Evolutionary conservation across 1,284 basidiomycete genomes (phyloP).

Genomic region (Apiotrichum mycotoxinovorans): DNA sequence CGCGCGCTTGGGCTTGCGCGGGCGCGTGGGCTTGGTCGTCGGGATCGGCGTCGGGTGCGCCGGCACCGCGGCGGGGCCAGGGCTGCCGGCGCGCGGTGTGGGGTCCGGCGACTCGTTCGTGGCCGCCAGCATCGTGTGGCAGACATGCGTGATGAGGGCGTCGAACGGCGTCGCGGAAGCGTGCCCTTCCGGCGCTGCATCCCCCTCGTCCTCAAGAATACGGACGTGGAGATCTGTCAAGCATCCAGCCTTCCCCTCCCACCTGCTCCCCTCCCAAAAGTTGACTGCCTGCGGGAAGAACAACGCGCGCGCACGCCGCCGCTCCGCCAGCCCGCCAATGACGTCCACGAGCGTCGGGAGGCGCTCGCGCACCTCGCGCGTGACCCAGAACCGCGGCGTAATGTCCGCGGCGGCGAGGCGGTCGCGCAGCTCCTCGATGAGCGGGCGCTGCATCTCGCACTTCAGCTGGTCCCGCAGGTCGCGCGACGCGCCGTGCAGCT

Average conservation of each 20-base stretch:
- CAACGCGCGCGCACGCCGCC: constrained; percentile 29
- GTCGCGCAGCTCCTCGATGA: constrained; percentile 37
- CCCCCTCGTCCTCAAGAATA: constrained; percentile 23
- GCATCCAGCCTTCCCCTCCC: constrained; percentile 29
- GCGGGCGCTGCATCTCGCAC: constrained; percentile 38
- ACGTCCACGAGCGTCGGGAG: constrained; percentile 39
- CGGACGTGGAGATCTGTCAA: constrained; percentile 26
- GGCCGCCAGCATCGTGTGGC: constrained; percentile 9
- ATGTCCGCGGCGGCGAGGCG: constrained; percentile 24
- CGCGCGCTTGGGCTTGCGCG: neutral
- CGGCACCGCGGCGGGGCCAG: no score
- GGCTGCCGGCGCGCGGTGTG: neutral
- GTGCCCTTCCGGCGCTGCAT: neutral
- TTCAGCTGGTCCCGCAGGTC: constrained; percentile 42
- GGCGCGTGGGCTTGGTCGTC: neutral
- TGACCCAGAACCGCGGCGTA: constrained; percentile 37
- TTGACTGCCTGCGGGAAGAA: constrained; percentile 18
- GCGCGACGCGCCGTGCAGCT: constrained; percentile 32
- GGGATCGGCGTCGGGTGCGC: neutral
- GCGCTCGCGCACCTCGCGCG: constrained; percentile 35
- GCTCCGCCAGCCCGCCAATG: constrained; percentile 39
- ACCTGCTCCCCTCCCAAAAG: constrained; percentile 40
- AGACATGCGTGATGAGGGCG: constrained; percentile 9
- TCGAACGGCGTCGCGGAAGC: constrained; percentile 12
- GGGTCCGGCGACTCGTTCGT: neutral